These are phyloP conservation scores for Ustilago curta DNA, from an alignment of 1,284 basidiomycete genomes.

Conservation along the genomic window DNA sequence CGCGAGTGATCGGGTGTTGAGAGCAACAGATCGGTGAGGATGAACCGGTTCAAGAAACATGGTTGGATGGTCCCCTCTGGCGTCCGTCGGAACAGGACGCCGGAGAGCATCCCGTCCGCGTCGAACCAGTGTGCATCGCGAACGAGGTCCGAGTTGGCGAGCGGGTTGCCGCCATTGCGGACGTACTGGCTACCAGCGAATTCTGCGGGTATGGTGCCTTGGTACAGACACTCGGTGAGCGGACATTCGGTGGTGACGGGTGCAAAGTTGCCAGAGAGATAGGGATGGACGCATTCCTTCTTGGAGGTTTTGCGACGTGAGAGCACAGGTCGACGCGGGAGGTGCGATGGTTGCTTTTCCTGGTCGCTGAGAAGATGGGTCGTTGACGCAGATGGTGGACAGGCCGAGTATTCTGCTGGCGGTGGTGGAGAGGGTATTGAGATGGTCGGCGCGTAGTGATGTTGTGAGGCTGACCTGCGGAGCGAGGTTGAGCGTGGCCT, in stretches of 20 bases:
- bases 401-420: background rate
- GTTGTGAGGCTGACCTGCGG: conserved; percentile 9
- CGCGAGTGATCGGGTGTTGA: conserved; percentile 55
- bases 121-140: conserved; percentile 69
- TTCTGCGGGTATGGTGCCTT: conserved; percentile 65
- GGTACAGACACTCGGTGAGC: conserved; percentile 62
- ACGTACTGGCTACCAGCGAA: conserved; percentile 70
- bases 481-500: conserved; percentile 22
- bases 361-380: conserved; percentile 8
- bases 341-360: background rate
- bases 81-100: conserved; percentile 70
- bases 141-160: conserved; percentile 49
- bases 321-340: conserved; percentile 36
- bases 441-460: conserved; percentile 19
- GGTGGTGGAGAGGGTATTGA: conserved; percentile 27
- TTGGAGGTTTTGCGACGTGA: conserved; percentile 41
- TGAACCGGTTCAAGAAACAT: conserved; percentile 69
- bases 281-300: conserved; percentile 63
- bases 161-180: conserved; percentile 72
- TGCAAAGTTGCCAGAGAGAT: conserved; percentile 68
- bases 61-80: conserved; percentile 54
- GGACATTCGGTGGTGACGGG: conserved; percentile 65
- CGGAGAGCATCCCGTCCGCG: conserved; percentile 71
- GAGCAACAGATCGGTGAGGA: conserved; percentile 70
- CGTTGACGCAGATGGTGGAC: conserved; percentile 16